These are phyloP conservation scores for Cornus suecica DNA, from an alignment of 148 eudicot genomes.

Conservation along the genomic window DNA sequence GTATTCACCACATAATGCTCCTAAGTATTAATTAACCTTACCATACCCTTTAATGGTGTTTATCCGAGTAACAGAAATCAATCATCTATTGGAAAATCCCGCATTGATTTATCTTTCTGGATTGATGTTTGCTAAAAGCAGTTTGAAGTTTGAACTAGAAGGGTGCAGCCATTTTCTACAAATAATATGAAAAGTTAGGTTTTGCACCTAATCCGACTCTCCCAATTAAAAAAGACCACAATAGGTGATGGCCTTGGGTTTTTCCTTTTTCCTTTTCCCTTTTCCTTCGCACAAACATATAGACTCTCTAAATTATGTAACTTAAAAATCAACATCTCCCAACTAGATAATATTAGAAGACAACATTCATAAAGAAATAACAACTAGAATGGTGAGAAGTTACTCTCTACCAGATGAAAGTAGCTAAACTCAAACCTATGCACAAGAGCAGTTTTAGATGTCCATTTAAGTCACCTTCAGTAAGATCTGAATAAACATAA, in stretches of 20 bases:
- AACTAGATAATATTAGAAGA: neutral
- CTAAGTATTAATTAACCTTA: neutral
- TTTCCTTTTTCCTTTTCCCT: no score
- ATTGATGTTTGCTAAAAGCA: no score
- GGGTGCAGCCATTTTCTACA: no score
- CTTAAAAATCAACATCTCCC: neutral
- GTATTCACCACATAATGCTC: neutral
- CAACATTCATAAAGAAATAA: neutral
- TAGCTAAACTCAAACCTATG: neutral
- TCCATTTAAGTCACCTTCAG: neutral
- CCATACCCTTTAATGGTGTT: neutral
- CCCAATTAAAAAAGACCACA: no score
- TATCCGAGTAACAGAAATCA: neutral
- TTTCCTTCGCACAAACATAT: neutral
- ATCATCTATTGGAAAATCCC: neutral
- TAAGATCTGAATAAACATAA: neutral
- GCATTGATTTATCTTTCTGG: neutral
- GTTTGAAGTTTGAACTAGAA: neutral
- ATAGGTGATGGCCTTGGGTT: no score
- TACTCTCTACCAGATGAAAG: neutral
- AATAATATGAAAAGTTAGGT: neutral
- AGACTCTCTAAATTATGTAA: no score
- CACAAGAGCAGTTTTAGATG: neutral
- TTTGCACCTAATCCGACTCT: no score
- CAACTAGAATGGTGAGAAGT: neutral